Evolutionary conservation across 805 yeast species (phyloP).

Genomic region (Nakazawaea ernobii): DNA sequence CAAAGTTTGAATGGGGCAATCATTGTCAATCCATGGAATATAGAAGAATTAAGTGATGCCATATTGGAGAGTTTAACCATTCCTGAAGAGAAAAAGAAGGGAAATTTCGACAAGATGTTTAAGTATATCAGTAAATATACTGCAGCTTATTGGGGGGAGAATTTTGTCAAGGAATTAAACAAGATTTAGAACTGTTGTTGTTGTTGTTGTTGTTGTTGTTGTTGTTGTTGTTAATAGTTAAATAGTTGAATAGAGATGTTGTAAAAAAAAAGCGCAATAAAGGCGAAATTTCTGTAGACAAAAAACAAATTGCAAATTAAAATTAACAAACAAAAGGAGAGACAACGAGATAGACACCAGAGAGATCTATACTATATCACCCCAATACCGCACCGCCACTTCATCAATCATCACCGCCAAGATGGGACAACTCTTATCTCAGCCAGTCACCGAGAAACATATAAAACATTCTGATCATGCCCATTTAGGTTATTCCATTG

Average conservation of each 20-base stretch:
- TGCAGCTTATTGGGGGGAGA: slow-evolving; percentile 95
- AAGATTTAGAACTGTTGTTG: slow-evolving; percentile 23
- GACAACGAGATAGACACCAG: no score
- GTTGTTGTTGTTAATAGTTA: no score
- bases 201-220: no score
- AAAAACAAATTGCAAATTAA: no score
- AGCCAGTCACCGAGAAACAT: slow-evolving; percentile 65
- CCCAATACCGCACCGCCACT: no score
- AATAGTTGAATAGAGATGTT: no score
- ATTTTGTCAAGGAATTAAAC: slow-evolving; percentile 80
- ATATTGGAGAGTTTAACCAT: slow-evolving; percentile 82
- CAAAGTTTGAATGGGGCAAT: slow-evolving; percentile 93
- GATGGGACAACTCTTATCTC: slow-evolving; percentile 75
- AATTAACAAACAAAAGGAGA: no score
- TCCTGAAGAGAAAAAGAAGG: slow-evolving; percentile 71
- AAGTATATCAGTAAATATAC: slow-evolving; percentile 89
- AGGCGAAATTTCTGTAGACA: no score
- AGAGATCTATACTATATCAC: no score
- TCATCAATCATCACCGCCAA: no score
- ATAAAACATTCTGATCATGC: slow-evolving; percentile 38
- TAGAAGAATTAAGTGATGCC: slow-evolving; percentile 85
- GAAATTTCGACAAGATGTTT: slow-evolving; percentile 80
- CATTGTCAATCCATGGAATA: slow-evolving; percentile 97
- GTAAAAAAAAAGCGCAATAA: no score
- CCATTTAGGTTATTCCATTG: slow-evolving; percentile 53